These are phyloP conservation scores for Ascoidea asiatica DNA, from an alignment of 805 yeast genomes.

Conservation along the genomic window DNA sequence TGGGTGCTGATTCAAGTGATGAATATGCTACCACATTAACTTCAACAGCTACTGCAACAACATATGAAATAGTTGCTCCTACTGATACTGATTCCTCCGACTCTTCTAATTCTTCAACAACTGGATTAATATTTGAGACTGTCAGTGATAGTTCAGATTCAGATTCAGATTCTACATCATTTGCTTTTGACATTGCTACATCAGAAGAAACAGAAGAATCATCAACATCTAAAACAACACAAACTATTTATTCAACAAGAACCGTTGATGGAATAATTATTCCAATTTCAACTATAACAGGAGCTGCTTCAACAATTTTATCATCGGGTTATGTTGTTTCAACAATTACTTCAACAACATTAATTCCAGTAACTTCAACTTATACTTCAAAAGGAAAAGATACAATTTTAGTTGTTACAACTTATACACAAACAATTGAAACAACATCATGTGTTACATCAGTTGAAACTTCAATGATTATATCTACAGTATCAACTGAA, in stretches of 20 bases:
- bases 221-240: background rate
- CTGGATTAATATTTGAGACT: too few relatives aligned
- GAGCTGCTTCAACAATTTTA: conserved; percentile 6
- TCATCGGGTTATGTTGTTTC: conserved; percentile 10
- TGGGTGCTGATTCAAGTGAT: background rate
- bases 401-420: conserved; percentile 9
- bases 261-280: conserved; percentile 6
- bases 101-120: too few relatives aligned
- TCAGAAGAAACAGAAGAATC: too few relatives aligned
- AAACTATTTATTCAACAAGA: background rate
- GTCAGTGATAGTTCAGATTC: too few relatives aligned
- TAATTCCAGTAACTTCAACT: conserved; percentile 10
- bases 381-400: conserved; percentile 10
- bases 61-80: background rate
- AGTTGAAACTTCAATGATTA: conserved; percentile 10
- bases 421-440: conserved; percentile 7
- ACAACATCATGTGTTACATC: conserved; percentile 11
- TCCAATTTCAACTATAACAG: conserved; percentile 6
- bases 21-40: background rate
- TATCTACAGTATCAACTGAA: conserved; percentile 10
- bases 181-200: too few relatives aligned
- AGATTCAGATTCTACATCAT: too few relatives aligned
- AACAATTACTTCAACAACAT: conserved; percentile 8
- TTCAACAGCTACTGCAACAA: background rate
- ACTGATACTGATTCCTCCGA: background rate